A percentile compares a stretch with the other conserved stretches of the same genome.
phyloP scores from a whole-genome alignment of 2,329 filamentous ascomycete genomes.

The Mollisia scopiformis region DNA sequence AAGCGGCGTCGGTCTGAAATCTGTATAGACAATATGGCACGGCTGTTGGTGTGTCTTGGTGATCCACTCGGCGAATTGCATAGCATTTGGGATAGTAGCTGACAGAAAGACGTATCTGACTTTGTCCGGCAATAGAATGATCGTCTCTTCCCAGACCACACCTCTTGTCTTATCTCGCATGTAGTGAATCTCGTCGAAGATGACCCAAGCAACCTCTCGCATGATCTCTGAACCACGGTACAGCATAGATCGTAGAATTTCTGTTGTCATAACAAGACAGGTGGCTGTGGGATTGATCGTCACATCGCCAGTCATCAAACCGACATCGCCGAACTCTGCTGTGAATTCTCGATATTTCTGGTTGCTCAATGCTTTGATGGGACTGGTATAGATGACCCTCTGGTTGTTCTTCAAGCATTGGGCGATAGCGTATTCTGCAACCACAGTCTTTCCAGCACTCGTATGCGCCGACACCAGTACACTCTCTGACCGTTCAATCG shows the following conservation, averaged over 20 bases:
- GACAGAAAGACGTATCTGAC: conserved; percentile 98
- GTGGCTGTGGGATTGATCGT: conserved; percentile 99
- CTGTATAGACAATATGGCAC: conserved; percentile 98
- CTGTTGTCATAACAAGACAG: conserved; percentile 98
- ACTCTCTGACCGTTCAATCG: conserved; percentile 95
- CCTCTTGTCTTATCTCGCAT: conserved; percentile 92
- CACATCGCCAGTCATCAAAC: conserved; percentile 98
- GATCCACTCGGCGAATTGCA: conserved; percentile 99
- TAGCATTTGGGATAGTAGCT: conserved; percentile 96
- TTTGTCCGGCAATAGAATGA: conserved; percentile 96
- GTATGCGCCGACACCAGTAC: conserved; percentile 97
- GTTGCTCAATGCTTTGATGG: conserved; percentile 98
- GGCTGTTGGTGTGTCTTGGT: conserved; percentile 97
- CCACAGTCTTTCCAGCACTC: conserved; percentile 96
- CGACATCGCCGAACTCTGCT: conserved; percentile 94
- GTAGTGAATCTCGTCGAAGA: conserved; percentile 99
- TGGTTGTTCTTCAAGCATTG: conserved; percentile 98
- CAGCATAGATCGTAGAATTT: conserved; percentile 98
- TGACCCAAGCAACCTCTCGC: conserved; percentile 97
- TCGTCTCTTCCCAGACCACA: conserved; percentile 99
- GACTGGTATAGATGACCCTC: conserved; percentile 98
- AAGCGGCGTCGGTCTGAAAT: conserved; percentile 93
- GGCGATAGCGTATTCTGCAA: conserved; percentile 97
- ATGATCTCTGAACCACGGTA: conserved; percentile 99
- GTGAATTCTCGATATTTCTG: conserved; percentile 98